A percentile compares a stretch with the other conserved stretches of the same genome.
Evolutionary conservation across 768 basidiomycete species (phyloP).

Genomic region (Termitomyces sp.): DNA sequence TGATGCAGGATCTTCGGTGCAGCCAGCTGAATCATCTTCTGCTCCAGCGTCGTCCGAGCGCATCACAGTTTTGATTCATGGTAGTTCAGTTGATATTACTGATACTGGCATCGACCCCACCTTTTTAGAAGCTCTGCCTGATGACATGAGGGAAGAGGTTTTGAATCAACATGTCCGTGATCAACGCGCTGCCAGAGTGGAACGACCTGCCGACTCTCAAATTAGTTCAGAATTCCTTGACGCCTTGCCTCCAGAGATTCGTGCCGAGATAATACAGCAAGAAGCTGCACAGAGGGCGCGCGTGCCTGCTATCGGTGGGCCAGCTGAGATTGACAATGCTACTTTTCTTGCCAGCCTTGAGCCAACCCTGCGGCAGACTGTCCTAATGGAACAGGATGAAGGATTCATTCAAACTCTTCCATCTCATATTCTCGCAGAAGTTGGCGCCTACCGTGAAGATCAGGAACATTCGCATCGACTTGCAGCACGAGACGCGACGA

Average conservation of each 20-base stretch:
- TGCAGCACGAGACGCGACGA: conserved; percentile 21
- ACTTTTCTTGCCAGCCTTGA: conserved; percentile 91
- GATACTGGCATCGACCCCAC: conserved; percentile 98
- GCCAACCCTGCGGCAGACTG: conserved; percentile 83
- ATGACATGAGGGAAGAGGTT: conserved; percentile 98
- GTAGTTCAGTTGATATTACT: conserved; percentile 92
- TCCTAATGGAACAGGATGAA: conserved; percentile 85
- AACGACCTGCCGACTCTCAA: conserved; percentile 74
- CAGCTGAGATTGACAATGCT: conserved; percentile 80
- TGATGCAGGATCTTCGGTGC: conserved; percentile 14
- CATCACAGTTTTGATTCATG: conserved; percentile 87
- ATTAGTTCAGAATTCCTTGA: conserved; percentile 95
- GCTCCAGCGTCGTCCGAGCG: conserved; percentile 41
- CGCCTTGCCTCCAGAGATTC: conserved; percentile 92
- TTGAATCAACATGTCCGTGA: conserved; percentile 96
- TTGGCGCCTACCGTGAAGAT: conserved; percentile 62
- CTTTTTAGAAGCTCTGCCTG: conserved; percentile 94
- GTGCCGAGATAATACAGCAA: conserved; percentile 95
- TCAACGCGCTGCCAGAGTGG: conserved; percentile 70
- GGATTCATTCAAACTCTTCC: conserved; percentile 78
- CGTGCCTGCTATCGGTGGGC: conserved; percentile 40
- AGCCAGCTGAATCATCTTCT: conserved; percentile 17
- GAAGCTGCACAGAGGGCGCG: conserved; percentile 82
- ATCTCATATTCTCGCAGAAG: conserved; percentile 83
- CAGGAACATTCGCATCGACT: conserved; percentile 26